Percentiles rank a stretch among this genome's conserved stretches.
Evolutionary conservation across 2,329 filamentous ascomycete species (phyloP).

Genomic region (Stachybotrys chlorohalonatus): DNA sequence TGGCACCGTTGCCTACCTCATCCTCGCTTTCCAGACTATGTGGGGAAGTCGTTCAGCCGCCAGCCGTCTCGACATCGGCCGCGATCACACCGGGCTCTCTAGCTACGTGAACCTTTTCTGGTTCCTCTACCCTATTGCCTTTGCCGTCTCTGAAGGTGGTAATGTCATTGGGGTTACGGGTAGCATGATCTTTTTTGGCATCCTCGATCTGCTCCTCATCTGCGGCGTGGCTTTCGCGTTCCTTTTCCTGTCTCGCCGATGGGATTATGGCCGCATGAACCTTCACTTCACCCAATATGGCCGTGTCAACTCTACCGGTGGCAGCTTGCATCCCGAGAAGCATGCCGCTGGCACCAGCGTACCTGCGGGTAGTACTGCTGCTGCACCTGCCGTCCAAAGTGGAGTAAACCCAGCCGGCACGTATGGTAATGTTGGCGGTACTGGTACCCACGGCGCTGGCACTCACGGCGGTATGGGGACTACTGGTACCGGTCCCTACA

Average conservation of each 20-base stretch:
- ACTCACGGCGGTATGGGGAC: too few species aligned
- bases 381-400: background rate
- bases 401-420: too few species aligned
- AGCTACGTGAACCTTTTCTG: constrained; percentile 42
- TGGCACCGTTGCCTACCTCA: constrained; percentile 35
- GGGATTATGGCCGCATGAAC: constrained; percentile 43
- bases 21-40: constrained; percentile 36
- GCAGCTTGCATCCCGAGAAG: constrained; percentile 41
- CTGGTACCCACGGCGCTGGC: too few species aligned
- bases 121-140: constrained; percentile 47
- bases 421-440: too few species aligned
- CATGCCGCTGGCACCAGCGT: constrained; percentile 2
- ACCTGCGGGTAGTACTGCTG: background rate
- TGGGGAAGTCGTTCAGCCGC: constrained; percentile 27
- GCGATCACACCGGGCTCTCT: constrained; percentile 36
- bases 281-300: constrained; percentile 47
- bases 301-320: constrained; percentile 30
- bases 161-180: constrained; percentile 37
- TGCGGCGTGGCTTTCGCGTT: constrained; percentile 33
- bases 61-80: constrained; percentile 27
- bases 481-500: too few species aligned
- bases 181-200: constrained; percentile 41
- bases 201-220: constrained; percentile 40
- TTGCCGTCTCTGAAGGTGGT: constrained; percentile 40
- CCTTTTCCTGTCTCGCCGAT: constrained; percentile 33